Evolutionary conservation across 352 stramenopile genomes (phyloP), one percentile per base, ranked within the genome.

Genomic region (Peronospora destructor): DNA sequence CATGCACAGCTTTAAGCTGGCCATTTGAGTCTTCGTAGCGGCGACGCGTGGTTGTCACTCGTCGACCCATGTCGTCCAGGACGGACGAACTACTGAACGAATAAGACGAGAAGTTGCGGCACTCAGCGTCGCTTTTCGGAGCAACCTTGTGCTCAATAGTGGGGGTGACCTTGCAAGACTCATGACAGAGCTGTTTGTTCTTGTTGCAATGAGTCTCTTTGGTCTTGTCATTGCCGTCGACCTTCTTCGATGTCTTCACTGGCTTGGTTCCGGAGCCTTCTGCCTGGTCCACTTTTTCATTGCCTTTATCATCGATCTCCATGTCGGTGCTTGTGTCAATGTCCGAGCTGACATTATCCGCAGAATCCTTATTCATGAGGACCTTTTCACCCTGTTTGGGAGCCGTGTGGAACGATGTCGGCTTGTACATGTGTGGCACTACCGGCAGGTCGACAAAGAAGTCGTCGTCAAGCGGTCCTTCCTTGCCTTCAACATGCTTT

Each of bases 11-110:
- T 59, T 59, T 81, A n/a, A 77, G 58, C 4, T 64, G 70, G 2
- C 70, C 70, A 6, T 49, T 75, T 33, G 64, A 77, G 50, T 81
- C 66, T 61, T 52, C 53, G 3, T 56, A 61, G 19, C 53, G 53
- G 38, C 65, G 71, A 21, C 61, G 61, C 12, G 56, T 70, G 45
- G 43, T 78, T 12, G 49, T 49, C 3, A 81, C 49, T 38, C 52
- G 53, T 6, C 53, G 55, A 12, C 61, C 63, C 34, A 76, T 56
- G 45, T 77, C 54, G 38, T 76, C 65, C 30, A 76, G 25, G 0
- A 61, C 21, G 14, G 41, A 58, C 25, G 52, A 66, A 19, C 48
- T 50, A 49, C 59, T 77, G 61, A 68, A 81, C 41, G 66, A 76
- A 26, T 76, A 79, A 10, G 61, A 69, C 46, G 71, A 76, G 56